Percentiles rank a stretch among this genome's conserved stretches.
Evolutionary conservation across 768 basidiomycete genomes (phyloP).

Genomic region (Peribolospora baueri): DNA sequence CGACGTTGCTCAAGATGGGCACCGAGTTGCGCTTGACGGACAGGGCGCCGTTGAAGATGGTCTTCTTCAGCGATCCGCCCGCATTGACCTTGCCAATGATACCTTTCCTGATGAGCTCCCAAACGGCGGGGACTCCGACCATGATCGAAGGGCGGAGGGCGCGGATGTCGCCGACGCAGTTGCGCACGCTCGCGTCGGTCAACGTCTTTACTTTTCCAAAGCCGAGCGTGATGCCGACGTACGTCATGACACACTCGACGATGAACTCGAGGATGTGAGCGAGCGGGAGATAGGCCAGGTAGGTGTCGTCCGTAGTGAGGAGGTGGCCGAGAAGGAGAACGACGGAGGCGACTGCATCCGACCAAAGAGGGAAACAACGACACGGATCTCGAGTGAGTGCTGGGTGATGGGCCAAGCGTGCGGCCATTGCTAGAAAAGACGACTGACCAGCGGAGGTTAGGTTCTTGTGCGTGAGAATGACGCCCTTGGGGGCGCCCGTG

Average conservation of each 20-base stretch:
- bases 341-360: constrained; percentile 40
- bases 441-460: constrained; percentile 39
- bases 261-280: constrained; percentile 80
- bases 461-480: constrained; percentile 65
- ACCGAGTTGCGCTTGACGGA: constrained; percentile 35
- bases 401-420: too few species aligned
- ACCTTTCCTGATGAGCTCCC: constrained; percentile 92
- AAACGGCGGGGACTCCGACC: constrained; percentile 85
- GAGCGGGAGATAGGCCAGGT: constrained; percentile 12
- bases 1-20: constrained; percentile 35
- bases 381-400: too few species aligned
- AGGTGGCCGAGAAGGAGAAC: constrained; percentile 37
- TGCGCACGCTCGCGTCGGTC: constrained; percentile 70
- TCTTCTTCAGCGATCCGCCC: constrained; percentile 40
- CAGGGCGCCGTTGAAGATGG: constrained; percentile 56
- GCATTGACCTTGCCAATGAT: constrained; percentile 57
- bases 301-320: constrained; percentile 30
- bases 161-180: constrained; percentile 64
- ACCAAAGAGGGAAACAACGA: not conserved
- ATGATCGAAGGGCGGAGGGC: constrained; percentile 68
- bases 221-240: constrained; percentile 54
- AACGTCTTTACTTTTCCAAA: constrained; percentile 89
- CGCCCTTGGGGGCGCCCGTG: constrained; percentile 86
- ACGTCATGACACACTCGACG: constrained; percentile 56
- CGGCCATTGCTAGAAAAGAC: not conserved